Evolutionary conservation across 495 filamentous ascomycete genomes (phyloP), one percentile per base, ranked within the genome.

Genomic region (Massariosphaeria phaeospora): DNA sequence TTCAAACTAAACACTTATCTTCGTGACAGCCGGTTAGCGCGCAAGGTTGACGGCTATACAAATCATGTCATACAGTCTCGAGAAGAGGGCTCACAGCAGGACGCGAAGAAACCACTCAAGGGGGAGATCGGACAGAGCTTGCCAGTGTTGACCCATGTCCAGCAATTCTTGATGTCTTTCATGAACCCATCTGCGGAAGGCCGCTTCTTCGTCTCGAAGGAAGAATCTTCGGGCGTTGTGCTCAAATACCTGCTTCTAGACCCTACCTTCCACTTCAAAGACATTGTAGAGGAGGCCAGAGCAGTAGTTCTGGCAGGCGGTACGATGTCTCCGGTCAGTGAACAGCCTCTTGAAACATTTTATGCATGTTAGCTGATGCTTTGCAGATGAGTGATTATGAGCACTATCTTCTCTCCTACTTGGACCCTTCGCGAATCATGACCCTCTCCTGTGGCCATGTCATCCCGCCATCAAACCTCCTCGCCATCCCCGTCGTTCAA

Each of bases 361-460:
- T 35, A 23, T 12, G 13, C 18, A 4, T 15, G 13, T 5, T 18
- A 35, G 35, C 48, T 67, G 17, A 66, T 12, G 12, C 48, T 50
- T 9, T 8, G 3, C 38, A 83, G 76, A 93, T 98, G 77, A 78
- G 82, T 21, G 93, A 96, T 67, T 97, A 95, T 67, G 79, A 76
- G 43, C 77, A 82, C 5, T 85, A 95, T 61, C 77, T 98, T 13
- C 93, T 98, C 64, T 84, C 90, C 0, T 85, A 88, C 52, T 65
- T 95, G 0, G 70, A 80, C 0, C 62, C 74, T 3, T 71, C 73
- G 7, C 81, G 82, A 34, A 77, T 97, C 25, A 80, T 75, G 3
- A 94, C 89, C 1, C 80, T 96, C 17, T 95, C 88, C 47, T 97
- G 89, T 68, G 93, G 90, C 3, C 93, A 98, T 70, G 91, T 98